phyloP scores from a whole-genome alignment of 768 basidiomycete species.

The Ramaria rubella region DNA sequence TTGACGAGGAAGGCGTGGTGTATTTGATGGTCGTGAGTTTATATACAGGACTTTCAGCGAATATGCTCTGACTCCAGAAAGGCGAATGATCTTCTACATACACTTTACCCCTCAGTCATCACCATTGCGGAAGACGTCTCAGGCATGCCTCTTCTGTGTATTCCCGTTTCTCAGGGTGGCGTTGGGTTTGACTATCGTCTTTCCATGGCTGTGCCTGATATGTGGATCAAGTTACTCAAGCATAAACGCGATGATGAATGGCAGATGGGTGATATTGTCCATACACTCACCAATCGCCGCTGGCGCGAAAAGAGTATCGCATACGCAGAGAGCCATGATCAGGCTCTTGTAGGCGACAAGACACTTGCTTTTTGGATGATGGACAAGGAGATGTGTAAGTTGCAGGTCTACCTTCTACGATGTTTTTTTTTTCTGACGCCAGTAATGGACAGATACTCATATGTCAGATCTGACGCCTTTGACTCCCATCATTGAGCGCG shows the following conservation, averaged over 20 bases:
- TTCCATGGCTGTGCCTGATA: slow-evolving; percentile 98
- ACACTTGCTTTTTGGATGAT: slow-evolving; percentile 99
- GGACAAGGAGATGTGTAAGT: slow-evolving; percentile 99
- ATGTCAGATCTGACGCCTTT: slow-evolving; percentile 85
- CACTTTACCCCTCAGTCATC: slow-evolving; percentile 69
- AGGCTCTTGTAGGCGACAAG: slow-evolving; percentile 98
- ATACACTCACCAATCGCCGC: slow-evolving; percentile 85
- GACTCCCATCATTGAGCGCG: slow-evolving; percentile 83
- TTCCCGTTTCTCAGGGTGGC: slow-evolving; percentile 73
- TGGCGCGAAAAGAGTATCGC: slow-evolving; percentile 88
- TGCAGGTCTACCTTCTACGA: background rate
- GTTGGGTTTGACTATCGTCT: slow-evolving; percentile 97
- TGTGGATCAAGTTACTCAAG: slow-evolving; percentile 99
- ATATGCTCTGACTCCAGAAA: slow-evolving; percentile 24
- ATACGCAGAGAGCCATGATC: slow-evolving; percentile 94
- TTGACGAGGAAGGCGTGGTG: slow-evolving; percentile 84
- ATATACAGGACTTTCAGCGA: background rate
- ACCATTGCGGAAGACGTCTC: slow-evolving; percentile 99
- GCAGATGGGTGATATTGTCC: slow-evolving; percentile 81
- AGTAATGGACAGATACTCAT: slow-evolving; percentile 60
- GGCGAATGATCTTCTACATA: slow-evolving; percentile 90
- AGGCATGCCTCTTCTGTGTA: slow-evolving; percentile 93
- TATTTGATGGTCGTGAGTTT: slow-evolving; percentile 92
- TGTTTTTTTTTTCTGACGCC: background rate
- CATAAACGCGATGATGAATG: slow-evolving; percentile 83